Base-by-base conservation (phyloP, 129 eudicot genomes). In the Apium graveolens region DNA sequence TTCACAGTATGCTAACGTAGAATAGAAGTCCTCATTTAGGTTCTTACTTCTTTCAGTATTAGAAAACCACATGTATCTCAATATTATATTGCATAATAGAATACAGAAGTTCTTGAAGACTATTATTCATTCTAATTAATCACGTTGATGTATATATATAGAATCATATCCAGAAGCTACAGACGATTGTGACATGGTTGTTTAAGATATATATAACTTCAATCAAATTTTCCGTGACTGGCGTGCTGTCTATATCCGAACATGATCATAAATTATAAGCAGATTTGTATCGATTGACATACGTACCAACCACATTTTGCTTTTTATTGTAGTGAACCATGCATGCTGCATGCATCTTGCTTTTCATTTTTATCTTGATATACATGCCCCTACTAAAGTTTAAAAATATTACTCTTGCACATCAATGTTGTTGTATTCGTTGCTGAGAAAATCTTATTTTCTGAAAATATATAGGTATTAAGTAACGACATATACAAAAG, bases 401-500 rank as follows among this genome's bases (percentile, higher is more conserved):
- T n/a, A n/a, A n/a, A n/a, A n/a, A n/a, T n/a, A n/a, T n/a, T n/a
- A n/a, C n/a, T n/a, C n/a, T n/a, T 38, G 41, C 41, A 0, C 41
- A 38, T 38, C 41, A 38, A 38, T 38, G 6, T 38, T 38, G 5
- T 38, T 42, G 11, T 42, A 42, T 42, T 13, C 12, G 9, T 10
- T 44, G 49, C 3, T 45, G 49, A 45, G 53, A 46, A 46, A 46
- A 46, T 51, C 3, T 51, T 5, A 17, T 51, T 3, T 65, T 29
- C 3, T 65, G 38, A n/a, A 10, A 12, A 14, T 65, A 13, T 14
- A 65, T 31, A 94, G 98, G 96, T 94, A 27, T 5, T 94, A 78
- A 94, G 93, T 85, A 94, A 94, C 75, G 90, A 90, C 10, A 85
- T 62, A 24, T 94, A 91, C 83, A 89, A 88, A 76, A 94, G 98